These are phyloP conservation scores for Phytophthora pluvialis DNA, from an alignment of 352 stramenopile species.

Conservation along the genomic window DNA sequence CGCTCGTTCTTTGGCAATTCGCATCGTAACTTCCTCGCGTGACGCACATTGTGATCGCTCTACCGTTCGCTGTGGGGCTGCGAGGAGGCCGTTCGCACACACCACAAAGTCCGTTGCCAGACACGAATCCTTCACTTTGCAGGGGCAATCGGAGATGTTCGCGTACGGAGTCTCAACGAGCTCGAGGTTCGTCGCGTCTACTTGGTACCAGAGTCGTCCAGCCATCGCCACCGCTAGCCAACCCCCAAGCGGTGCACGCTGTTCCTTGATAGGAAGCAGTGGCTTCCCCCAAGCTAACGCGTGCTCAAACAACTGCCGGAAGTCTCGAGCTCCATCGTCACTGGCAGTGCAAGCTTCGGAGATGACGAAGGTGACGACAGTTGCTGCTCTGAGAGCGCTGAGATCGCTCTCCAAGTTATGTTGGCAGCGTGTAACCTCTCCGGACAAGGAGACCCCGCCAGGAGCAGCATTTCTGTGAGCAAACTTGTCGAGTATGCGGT, in stretches of 20 bases:
- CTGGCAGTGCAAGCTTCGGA: slow-evolving; percentile 30
- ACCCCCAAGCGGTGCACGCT: slow-evolving; percentile 31
- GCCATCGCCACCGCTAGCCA: slow-evolving; percentile 59
- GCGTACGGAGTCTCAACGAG: slow-evolving; percentile 48
- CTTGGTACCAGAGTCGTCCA: slow-evolving; percentile 64
- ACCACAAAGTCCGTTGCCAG: slow-evolving; percentile 54
- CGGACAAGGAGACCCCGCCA: slow-evolving; percentile 13
- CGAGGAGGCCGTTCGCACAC: slow-evolving; percentile 46
- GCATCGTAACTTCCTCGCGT: slow-evolving; percentile 21
- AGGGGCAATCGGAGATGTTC: slow-evolving; percentile 46
- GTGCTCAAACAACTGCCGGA: slow-evolving; percentile 45
- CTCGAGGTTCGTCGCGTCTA: slow-evolving; percentile 40
- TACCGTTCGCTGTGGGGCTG: slow-evolving; percentile 9
- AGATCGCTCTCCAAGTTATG: slow-evolving; percentile 33
- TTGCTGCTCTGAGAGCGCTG: slow-evolving; percentile 21
- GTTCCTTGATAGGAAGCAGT: slow-evolving; percentile 51
- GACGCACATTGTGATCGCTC: slow-evolving; percentile 25
- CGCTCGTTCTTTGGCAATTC: slow-evolving; percentile 29
- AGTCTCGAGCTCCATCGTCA: slow-evolving; percentile 15
- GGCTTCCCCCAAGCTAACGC: slow-evolving; percentile 44
- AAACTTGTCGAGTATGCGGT: slow-evolving; percentile 14
- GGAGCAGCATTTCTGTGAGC: slow-evolving; percentile 14
- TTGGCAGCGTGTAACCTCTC: slow-evolving; percentile 19
- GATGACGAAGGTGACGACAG: slow-evolving; percentile 49
- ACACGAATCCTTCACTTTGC: slow-evolving; percentile 56